A percentile compares a stretch with the other conserved stretches of the same genome.
Evolutionary conservation across 2,329 filamentous ascomycete species (phyloP).

Genomic region (Pseudogymnoascus sp.): DNA sequence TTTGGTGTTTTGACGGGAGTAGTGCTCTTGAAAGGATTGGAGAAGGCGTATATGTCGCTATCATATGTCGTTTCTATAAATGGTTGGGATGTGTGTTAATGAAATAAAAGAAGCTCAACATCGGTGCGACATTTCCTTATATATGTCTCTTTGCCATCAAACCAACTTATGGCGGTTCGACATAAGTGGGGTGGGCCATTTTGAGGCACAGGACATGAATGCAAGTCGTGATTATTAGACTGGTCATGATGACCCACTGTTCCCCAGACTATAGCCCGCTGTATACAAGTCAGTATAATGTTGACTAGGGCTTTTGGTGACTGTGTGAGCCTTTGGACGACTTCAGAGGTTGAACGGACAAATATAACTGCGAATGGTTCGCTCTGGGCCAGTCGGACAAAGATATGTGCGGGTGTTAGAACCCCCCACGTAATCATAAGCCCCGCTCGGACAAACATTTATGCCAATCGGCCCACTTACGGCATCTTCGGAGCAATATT

Average conservation of each 20-base stretch:
- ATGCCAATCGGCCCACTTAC: not conserved
- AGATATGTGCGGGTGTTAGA: not conserved
- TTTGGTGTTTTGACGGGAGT: not conserved
- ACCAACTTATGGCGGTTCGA: not conserved
- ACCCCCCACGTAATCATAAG: not conserved
- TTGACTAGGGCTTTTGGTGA: not conserved
- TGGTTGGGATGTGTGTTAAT: not conserved
- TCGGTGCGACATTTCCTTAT: not conserved
- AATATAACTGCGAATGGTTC: too few species aligned
- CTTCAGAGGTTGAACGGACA: too few species aligned
- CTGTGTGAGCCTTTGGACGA: not conserved
- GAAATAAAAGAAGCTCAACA: not conserved
- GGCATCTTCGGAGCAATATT: not conserved
- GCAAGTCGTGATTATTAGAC: not conserved
- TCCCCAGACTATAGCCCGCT: slow-evolving; percentile 10
- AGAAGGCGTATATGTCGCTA: not conserved
- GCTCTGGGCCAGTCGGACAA: not conserved
- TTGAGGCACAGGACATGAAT: slow-evolving; percentile 8
- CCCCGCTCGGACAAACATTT: not conserved
- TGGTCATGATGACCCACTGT: slow-evolving; percentile 10
- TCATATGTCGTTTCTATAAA: not conserved
- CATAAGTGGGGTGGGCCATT: slow-evolving; percentile 24
- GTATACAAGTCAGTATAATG: slow-evolving; percentile 3
- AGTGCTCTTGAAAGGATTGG: slow-evolving; percentile 14
- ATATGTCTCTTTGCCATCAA: not conserved